phyloP scores from a whole-genome alignment of 768 basidiomycete species.

The Piloderma croceum region DNA sequence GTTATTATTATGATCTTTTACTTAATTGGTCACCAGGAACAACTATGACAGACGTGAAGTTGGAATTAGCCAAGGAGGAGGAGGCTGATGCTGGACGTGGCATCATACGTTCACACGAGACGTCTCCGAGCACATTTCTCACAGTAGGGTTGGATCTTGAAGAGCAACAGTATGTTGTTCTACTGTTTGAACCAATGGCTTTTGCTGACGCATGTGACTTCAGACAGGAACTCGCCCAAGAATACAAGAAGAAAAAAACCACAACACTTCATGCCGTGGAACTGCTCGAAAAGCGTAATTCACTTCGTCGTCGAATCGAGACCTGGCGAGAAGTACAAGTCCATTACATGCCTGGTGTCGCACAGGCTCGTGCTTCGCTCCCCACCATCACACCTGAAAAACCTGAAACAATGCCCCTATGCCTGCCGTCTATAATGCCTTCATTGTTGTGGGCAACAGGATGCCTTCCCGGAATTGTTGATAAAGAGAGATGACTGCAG shows the following conservation, averaged over 20 bases:
- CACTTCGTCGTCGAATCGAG: no score
- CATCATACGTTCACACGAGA: background rate
- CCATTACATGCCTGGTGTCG: conserved; percentile 14
- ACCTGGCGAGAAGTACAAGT: conserved; percentile 6
- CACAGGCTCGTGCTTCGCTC: conserved; percentile 1
- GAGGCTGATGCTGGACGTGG: conserved; percentile 2
- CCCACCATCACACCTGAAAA: background rate
- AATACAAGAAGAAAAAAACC: conserved; percentile 2
- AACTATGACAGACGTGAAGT: conserved; percentile 8
- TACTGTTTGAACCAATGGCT: background rate
- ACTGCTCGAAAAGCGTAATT: conserved; percentile 6
- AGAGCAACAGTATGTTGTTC: conserved; percentile 7
- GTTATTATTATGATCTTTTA: background rate
- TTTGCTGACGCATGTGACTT: background rate
- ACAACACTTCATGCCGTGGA: conserved; percentile 7
- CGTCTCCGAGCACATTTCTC: conserved; percentile 10
- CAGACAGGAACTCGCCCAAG: conserved; percentile 1
- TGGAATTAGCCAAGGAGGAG: conserved; percentile 13
- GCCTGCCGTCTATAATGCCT: conserved; percentile 20
- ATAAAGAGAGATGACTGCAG: conserved; percentile 17
- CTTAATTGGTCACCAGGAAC: conserved; percentile 2
- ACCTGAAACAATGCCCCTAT: conserved; percentile 13
- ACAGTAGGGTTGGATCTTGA: conserved; percentile 9
- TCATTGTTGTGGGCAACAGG: background rate
- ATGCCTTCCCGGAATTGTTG: conserved; percentile 11